Conservation (phyloP, 345 rosid genomes). For the Diplotaxis tenuifolia region DNA sequence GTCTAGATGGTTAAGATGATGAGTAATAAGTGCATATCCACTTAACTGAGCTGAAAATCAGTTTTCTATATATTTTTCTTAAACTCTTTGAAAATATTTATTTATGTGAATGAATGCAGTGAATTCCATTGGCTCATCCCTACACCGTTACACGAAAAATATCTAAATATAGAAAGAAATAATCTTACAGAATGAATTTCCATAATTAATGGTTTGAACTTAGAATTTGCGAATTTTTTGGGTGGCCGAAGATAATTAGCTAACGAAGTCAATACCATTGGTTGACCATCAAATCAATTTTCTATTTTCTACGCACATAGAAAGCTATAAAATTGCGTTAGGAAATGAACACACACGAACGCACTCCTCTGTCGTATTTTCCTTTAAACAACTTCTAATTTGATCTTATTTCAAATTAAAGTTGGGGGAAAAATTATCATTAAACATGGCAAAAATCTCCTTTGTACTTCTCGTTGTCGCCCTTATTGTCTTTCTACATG, state of each 20-base stretch:
- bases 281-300: constrained; percentile 12
- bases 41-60: not conserved
- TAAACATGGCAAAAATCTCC: constrained; percentile 30
- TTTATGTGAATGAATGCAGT: not conserved
- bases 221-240: constrained; percentile 8
- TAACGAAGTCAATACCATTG: constrained; percentile 14
- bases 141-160: not conserved
- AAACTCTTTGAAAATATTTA: too few relatives aligned
- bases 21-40: not conserved
- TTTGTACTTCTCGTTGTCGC: constrained; percentile 16
- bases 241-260: constrained; percentile 10
- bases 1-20: not conserved
- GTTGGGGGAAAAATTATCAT: constrained; percentile 18
- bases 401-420: constrained; percentile 18
- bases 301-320: constrained; percentile 27
- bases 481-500: constrained; percentile 14
- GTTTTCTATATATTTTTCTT: too few relatives aligned
- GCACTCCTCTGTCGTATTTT: constrained; percentile 7
- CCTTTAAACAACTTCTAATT: constrained; percentile 16
- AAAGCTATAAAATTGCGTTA: constrained; percentile 23
- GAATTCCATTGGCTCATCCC: not conserved
- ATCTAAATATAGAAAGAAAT: not conserved
- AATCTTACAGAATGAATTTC: not conserved
- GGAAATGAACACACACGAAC: constrained; percentile 1
- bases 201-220: not conserved